phyloP scores from a whole-genome alignment of 2,329 filamentous ascomycete species.

The Beauveria caledonica region DNA sequence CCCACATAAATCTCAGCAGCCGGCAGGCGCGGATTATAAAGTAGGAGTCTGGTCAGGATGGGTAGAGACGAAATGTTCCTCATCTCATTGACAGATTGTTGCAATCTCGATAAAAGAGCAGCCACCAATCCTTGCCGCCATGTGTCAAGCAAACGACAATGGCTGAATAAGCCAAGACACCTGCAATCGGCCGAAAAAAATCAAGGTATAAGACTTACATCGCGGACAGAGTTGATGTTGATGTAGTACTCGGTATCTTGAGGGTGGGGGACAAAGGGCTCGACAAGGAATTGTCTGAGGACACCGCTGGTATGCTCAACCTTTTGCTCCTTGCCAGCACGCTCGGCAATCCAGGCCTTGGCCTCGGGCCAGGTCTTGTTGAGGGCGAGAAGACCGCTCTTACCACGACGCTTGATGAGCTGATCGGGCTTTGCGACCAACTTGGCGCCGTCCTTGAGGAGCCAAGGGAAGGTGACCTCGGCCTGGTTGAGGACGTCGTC shows the following conservation, averaged over 20 bases:
- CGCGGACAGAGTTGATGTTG: slow-evolving; percentile 99
- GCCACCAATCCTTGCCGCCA: not conserved
- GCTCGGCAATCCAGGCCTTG: slow-evolving; percentile 85
- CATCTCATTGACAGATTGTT: not conserved
- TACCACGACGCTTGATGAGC: slow-evolving; percentile 98
- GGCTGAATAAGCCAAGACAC: not conserved
- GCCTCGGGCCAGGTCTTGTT: slow-evolving; percentile 98
- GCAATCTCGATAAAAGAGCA: not conserved
- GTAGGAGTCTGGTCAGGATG: not conserved
- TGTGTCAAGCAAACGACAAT: not conserved
- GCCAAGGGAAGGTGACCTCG: slow-evolving; percentile 94
- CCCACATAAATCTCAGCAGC: slow-evolving; percentile 9
- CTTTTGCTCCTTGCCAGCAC: slow-evolving; percentile 84
- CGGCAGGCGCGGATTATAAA: not conserved
- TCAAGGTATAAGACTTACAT: slow-evolving; percentile 60
- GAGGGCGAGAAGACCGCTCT: slow-evolving; percentile 90
- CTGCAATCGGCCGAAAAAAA: slow-evolving; percentile 13
- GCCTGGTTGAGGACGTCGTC: slow-evolving; percentile 86
- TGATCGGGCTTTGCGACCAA: slow-evolving; percentile 99
- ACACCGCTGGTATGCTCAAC: slow-evolving; percentile 87
- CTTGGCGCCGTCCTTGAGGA: slow-evolving; percentile 72
- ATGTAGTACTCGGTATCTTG: slow-evolving; percentile 98
- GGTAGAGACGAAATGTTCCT: not conserved
- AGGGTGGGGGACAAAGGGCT: slow-evolving; percentile 96
- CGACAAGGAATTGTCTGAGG: slow-evolving; percentile 91